phyloP scores from a whole-genome alignment of 164 flowering plant species.

The Platanus orientalis region DNA sequence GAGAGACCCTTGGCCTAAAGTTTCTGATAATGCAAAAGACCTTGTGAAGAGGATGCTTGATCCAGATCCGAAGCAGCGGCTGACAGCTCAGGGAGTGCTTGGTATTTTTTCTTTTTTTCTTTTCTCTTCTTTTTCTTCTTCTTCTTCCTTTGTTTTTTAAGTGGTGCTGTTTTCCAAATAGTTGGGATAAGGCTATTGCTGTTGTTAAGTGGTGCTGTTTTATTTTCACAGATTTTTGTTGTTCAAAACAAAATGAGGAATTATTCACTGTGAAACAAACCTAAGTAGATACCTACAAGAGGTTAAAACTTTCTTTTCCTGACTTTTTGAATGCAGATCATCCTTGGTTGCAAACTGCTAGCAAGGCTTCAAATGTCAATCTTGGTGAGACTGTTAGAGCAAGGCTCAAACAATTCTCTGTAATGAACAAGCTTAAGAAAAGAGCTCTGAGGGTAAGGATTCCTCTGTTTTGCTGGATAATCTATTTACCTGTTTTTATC shows the following conservation, averaged over 20 bases:
- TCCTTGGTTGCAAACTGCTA: slow-evolving; percentile 85
- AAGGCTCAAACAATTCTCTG: slow-evolving; percentile 86
- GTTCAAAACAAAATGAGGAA: neutral
- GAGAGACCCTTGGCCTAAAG: slow-evolving; percentile 94
- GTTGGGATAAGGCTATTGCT: no score
- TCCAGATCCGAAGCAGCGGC: slow-evolving; percentile 73
- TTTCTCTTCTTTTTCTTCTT: no score
- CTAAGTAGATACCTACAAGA: neutral
- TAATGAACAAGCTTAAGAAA: slow-evolving; percentile 93
- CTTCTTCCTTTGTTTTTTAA: no score
- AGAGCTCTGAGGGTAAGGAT: slow-evolving; percentile 79
- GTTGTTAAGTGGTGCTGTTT: neutral
- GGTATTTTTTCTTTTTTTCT: slow-evolving; percentile 44
- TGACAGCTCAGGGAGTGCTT: slow-evolving; percentile 81
- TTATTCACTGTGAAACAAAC: neutral
- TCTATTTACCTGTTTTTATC: no score
- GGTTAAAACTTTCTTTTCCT: neutral
- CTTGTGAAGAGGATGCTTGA: slow-evolving; percentile 87
- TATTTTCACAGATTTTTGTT: neutral
- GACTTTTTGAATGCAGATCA: slow-evolving; percentile 52
- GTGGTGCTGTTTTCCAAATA: no score
- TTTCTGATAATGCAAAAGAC: slow-evolving; percentile 91
- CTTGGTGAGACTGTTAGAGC: slow-evolving; percentile 88
- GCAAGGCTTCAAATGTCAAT: slow-evolving; percentile 85
- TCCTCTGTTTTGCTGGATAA: neutral